Evolutionary conservation across 2,329 filamentous ascomycete species (phyloP), one percentile per base, ranked within the genome.

Genomic region (Penicillium verrucosum): DNA sequence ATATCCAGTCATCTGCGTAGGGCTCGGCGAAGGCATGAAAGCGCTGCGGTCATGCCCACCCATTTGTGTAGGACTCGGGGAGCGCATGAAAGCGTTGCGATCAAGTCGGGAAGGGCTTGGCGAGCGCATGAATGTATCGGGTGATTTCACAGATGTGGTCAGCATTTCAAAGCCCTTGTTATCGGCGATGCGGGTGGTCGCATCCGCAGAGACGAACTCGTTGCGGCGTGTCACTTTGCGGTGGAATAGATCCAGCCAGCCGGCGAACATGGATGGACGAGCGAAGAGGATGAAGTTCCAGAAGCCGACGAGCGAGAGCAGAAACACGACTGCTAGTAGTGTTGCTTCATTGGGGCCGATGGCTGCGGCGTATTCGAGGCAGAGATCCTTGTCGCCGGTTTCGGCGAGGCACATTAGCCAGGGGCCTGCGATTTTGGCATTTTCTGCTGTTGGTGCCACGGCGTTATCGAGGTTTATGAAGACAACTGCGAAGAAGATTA

Each of bases 181-280:
- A 66, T 87, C 85, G 72, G 83, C 81, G 62, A 85, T 85, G 57
- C 81, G 73, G 58, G 84, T 81, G 65, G 83, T 83, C 45, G 92
- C 91, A 70, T 97, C 93, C 44, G 89, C 87, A 38, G 90, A 95
- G 61, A 96, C 89, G 67, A 97, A 97, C 73, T 97, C 93, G 66
- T 88, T 85, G 57, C 77, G 74, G 36, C 70, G 73, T 23, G 69
- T 37, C 74, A 71, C 53, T 73, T 77, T 27, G n/a, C 23, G n/a
- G 29, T 8, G 18, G 63, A 86, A 73, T 41, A 92, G 76, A 27
- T 95, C 86, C 41, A 80, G 64, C 94, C 94, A 99, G 60, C 89
- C 94, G 3, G 80, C 83, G 54, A 95, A 79, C 87, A 97, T 95
- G n/a, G 89, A 88, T 72, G 84, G 86, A 51, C 92, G 88, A 37